Evolutionary conservation across 2,329 filamentous ascomycete species (phyloP), one percentile per base, ranked within the genome.

Genomic region (Stagonosporopsis chrysanthemi): DNA sequence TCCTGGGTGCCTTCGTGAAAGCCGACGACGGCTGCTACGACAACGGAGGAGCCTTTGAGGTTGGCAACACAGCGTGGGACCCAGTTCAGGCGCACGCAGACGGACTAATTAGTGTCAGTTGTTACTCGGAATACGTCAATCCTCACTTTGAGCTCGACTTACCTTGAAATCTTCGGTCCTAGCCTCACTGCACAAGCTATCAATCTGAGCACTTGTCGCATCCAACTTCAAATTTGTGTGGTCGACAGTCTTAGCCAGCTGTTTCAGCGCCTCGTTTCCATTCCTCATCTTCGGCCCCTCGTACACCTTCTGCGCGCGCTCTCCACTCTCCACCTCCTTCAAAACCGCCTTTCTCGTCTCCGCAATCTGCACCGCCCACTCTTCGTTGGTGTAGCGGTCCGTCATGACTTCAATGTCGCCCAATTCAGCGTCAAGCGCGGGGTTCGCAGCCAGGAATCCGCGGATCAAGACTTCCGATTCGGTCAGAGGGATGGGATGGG

Each of bases 1-100:
- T 80, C 75, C 58, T 85, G 76, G 0, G 82, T 86, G 12, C 85
- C 85, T 67, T 86, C 84, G 50, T 83, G 85, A 69, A 87, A 87
- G 22, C 83, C 84, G 9, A 87, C 78, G 6, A 87, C 85, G 62
- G 82, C 84, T 41, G 84, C 83, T 19, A 87, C 80, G 23, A 77
- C 76, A n/a, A 84, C 80, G 6, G 70, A 69, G 7, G 79, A 78
- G 45, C 78, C 78, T 55, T 78, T 77, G 44, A 88, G 78, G 51
- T 81, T 79, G 39, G 78, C 64, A 17, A 79, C 78, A 45, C 82
- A 82, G 52, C 78, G 80, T 23, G 77, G 63, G n/a, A 87, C 84
- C 69, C 80, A 80, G 33, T 79, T 76, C 1, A 81, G 74, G 7
- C 85, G 81, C 2, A 88, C 84, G 67, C 85, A 88, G 52, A 87